Conservation (phyloP, 1,139 yeast species). For the Pneumocystis oryctolagi region DNA sequence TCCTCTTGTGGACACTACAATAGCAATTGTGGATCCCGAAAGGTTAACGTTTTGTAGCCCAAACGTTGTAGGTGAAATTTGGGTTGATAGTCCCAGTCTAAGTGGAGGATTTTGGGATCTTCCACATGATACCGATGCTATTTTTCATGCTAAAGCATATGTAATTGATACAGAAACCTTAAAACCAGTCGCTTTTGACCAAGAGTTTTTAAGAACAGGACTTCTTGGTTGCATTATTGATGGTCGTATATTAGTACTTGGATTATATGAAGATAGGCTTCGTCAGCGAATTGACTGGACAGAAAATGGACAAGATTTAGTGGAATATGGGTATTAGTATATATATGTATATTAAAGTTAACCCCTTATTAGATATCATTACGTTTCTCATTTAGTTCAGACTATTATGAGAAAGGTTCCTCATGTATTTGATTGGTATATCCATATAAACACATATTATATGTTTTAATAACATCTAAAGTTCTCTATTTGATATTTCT, state of each 20-base stretch:
- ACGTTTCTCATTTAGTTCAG: slow-evolving; percentile 65
- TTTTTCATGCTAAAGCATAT: slow-evolving; percentile 53
- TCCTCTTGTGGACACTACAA: slow-evolving; percentile 84
- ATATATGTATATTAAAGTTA: not conserved
- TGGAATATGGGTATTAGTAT: slow-evolving; percentile 25
- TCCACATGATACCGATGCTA: slow-evolving; percentile 50
- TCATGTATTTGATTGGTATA: slow-evolving; percentile 48
- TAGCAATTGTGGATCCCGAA: slow-evolving; percentile 91
- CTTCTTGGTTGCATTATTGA: slow-evolving; percentile 71
- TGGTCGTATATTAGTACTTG: slow-evolving; percentile 78
- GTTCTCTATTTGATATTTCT: slow-evolving; percentile 54
- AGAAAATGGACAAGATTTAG: slow-evolving; percentile 13
- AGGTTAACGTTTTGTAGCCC: slow-evolving; percentile 49
- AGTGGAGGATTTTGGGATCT: slow-evolving; percentile 82
- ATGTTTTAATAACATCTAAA: not conserved
- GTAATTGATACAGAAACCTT: slow-evolving; percentile 3
- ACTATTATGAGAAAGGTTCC: slow-evolving; percentile 73
- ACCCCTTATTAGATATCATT: slow-evolving; percentile 37
- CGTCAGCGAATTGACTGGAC: slow-evolving; percentile 39
- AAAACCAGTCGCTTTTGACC: slow-evolving; percentile 7
- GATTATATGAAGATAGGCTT: slow-evolving; percentile 81
- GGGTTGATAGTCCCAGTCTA: slow-evolving; percentile 84
- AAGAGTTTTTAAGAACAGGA: slow-evolving; percentile 76
- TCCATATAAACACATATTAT: slow-evolving; percentile 37
- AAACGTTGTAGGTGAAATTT: slow-evolving; percentile 87